Conservation (phyloP, 768 basidiomycete genomes). For the Astraeus odoratus region DNA sequence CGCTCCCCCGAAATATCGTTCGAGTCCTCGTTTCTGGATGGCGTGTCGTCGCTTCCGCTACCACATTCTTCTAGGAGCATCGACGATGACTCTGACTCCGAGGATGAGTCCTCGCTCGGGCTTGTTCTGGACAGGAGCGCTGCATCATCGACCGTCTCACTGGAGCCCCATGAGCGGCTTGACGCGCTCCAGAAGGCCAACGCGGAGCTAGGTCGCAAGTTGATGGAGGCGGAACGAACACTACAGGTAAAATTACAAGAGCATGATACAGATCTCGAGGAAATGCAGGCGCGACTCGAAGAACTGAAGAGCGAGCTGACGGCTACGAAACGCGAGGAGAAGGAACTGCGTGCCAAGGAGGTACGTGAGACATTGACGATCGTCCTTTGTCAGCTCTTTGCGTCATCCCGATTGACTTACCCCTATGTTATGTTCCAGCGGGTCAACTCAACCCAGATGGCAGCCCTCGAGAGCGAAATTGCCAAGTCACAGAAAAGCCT, state of each 20-base stretch:
- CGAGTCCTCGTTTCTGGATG: slow-evolving; percentile 34
- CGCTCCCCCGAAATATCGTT: slow-evolving; percentile 31
- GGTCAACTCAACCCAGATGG: slow-evolving; percentile 58
- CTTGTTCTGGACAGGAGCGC: slow-evolving; percentile 55
- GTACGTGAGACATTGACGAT: slow-evolving; percentile 31
- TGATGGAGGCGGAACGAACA: slow-evolving; percentile 67
- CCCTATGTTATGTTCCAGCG: slow-evolving; percentile 35
- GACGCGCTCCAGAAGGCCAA: slow-evolving; percentile 72
- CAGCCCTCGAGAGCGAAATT: slow-evolving; percentile 70
- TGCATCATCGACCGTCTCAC: slow-evolving; percentile 56
- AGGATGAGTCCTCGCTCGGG: slow-evolving; percentile 45
- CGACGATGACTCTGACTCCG: slow-evolving; percentile 44
- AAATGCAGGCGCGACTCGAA: slow-evolving; percentile 70
- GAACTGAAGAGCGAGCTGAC: slow-evolving; percentile 72
- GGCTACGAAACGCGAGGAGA: slow-evolving; percentile 83
- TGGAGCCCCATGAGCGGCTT: slow-evolving; percentile 66
- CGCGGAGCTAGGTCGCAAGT: slow-evolving; percentile 64
- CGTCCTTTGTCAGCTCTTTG: slow-evolving; percentile 4
- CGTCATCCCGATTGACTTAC: slow-evolving; percentile 4
- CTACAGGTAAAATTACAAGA: slow-evolving; percentile 61
- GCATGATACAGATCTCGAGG: slow-evolving; percentile 79
- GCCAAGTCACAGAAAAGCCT: slow-evolving; percentile 66
- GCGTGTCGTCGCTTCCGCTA: slow-evolving; percentile 52
- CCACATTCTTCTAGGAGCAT: slow-evolving; percentile 32
- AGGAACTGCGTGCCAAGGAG: slow-evolving; percentile 85